Evolutionary conservation across 495 filamentous ascomycete genomes (phyloP).

Genomic region (Apodospora peruviana): DNA sequence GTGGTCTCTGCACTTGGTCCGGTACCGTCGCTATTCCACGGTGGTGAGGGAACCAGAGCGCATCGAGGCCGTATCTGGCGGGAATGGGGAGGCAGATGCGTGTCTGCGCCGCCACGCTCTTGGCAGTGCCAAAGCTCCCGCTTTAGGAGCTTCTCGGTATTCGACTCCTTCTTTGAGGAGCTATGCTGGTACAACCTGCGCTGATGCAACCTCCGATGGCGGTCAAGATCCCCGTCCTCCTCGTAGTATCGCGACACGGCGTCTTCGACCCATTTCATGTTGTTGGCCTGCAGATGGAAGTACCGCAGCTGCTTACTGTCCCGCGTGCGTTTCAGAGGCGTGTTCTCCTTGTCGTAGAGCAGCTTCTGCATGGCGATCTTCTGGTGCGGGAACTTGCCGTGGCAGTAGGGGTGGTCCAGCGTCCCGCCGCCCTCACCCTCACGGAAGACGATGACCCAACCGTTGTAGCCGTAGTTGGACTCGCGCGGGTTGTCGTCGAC

Average conservation of each 20-base stretch:
- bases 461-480: constrained; percentile 23
- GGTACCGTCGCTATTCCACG: constrained; percentile 2
- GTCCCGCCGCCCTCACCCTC: constrained; percentile 20
- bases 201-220: constrained; percentile 7
- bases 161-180: constrained; percentile 13
- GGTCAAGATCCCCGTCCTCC: constrained; percentile 14
- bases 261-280: constrained; percentile 27
- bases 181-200: constrained; percentile 11
- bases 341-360: constrained; percentile 15
- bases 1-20: not conserved
- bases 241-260: constrained; percentile 19
- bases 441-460: constrained; percentile 20
- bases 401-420: constrained; percentile 15
- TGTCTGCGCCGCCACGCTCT: constrained; percentile 17
- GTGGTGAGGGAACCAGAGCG: constrained; percentile 16
- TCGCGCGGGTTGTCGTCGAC: constrained; percentile 18
- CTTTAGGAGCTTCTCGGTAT: constrained; percentile 21
- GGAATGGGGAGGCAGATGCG: constrained; percentile 18
- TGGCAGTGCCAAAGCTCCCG: constrained; percentile 24
- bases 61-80: constrained; percentile 22
- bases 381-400: constrained; percentile 23
- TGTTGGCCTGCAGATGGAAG: constrained; percentile 24
- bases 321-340: constrained; percentile 11
- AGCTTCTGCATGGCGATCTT: constrained; percentile 22
- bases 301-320: constrained; percentile 20